phyloP scores from a whole-genome alignment of 108 stramenopile genomes.

The Epithemia pelagica region DNA sequence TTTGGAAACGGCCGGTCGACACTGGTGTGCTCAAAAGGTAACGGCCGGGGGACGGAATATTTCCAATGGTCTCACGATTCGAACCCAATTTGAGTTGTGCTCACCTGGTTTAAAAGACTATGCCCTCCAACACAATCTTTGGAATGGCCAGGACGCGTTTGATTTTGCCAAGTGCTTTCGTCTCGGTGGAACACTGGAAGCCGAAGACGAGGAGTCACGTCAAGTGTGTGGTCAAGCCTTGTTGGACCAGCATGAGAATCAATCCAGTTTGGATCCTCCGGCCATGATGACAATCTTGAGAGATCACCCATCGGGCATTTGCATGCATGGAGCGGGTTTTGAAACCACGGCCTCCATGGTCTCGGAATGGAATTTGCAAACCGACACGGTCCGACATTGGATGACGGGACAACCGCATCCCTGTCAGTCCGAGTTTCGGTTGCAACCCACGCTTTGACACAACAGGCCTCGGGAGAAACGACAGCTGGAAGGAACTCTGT shows the following conservation, averaged over 20 bases:
- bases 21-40: conserved; percentile 47
- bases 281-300: conserved; percentile 32
- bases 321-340: conserved; percentile 41
- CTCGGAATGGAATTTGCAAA: conserved; percentile 6
- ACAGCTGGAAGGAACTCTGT: too few species aligned
- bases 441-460: too few species aligned
- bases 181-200: conserved; percentile 5
- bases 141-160: conserved; percentile 24
- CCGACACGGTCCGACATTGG: conserved; percentile 9
- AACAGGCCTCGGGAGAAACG: too few species aligned
- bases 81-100: conserved; percentile 31
- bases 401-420: conserved; percentile 22
- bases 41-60: conserved; percentile 34
- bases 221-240: conserved; percentile 12
- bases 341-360: conserved; percentile 38
- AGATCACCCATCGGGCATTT: conserved; percentile 29
- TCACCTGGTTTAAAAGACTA: conserved; percentile 29
- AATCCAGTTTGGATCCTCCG: conserved; percentile 9
- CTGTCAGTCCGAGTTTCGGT: conserved; percentile 9
- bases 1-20: conserved; percentile 48
- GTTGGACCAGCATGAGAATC: conserved; percentile 10
- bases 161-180: conserved; percentile 27
- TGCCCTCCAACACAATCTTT: conserved; percentile 22
- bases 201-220: background rate
- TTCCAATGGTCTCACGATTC: conserved; percentile 47